Percentiles rank a stretch among this genome's conserved stretches.
Conservation (phyloP, 1,284 basidiomycete genomes). For the Hemileccinum hortonii region DNA sequence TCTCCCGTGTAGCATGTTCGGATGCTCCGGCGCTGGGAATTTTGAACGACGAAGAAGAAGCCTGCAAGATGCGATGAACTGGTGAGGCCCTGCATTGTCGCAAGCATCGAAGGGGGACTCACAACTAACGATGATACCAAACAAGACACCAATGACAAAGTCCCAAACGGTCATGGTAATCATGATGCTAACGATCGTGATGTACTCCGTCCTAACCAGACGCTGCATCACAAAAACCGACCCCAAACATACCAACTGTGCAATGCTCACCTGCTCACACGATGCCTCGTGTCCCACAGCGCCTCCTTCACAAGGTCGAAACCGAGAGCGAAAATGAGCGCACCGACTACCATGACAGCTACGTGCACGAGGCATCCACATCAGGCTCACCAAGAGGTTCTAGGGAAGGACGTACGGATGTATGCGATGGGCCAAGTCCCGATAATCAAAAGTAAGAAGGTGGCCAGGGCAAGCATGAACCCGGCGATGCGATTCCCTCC, state of each 20-base stretch:
- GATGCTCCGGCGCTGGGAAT: constrained; percentile 81
- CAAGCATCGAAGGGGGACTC: constrained; percentile 26
- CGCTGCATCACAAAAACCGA: constrained; percentile 3
- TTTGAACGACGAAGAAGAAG: constrained; percentile 96
- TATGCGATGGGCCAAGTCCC: constrained; percentile 87
- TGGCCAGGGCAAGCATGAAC: constrained; percentile 81
- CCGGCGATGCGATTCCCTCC: constrained; percentile 84
- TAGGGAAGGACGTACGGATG: constrained; percentile 67
- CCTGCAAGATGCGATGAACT: constrained; percentile 41
- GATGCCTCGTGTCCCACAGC: constrained; percentile 91
- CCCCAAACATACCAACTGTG: not conserved
- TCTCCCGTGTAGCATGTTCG: constrained; percentile 79
- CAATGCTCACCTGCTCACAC: constrained; percentile 71
- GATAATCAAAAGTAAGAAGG: constrained; percentile 70
- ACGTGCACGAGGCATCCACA: constrained; percentile 39
- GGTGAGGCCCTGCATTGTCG: constrained; percentile 10
- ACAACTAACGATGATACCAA: constrained; percentile 92
- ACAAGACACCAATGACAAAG: constrained; percentile 92
- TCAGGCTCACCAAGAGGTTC: not conserved
- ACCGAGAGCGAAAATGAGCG: constrained; percentile 93
- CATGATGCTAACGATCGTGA: constrained; percentile 80
- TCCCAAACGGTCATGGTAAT: constrained; percentile 93
- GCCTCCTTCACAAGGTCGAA: constrained; percentile 95
- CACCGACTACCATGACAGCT: constrained; percentile 89
- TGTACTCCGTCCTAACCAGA: constrained; percentile 59